phyloP scores from a whole-genome alignment of 1,284 basidiomycete genomes.

The Leccinum pachyderme region DNA sequence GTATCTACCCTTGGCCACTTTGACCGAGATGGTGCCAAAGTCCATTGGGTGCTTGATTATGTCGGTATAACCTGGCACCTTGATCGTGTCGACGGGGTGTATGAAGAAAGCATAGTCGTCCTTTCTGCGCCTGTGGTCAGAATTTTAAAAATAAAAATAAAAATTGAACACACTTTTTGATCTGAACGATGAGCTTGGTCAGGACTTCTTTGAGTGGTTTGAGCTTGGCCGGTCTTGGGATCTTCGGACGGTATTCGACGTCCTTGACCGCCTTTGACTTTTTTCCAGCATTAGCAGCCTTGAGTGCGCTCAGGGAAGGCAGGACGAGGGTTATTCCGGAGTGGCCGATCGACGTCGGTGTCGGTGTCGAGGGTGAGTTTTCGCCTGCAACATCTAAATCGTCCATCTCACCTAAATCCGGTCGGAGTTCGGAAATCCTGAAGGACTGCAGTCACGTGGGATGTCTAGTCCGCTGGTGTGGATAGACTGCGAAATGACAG shows the following conservation, averaged over 20 bases:
- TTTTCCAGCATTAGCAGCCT: slow-evolving; percentile 34
- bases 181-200: slow-evolving; percentile 59
- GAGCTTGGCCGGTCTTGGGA: slow-evolving; percentile 59
- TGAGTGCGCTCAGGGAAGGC: slow-evolving; percentile 39
- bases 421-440: background rate
- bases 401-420: slow-evolving; percentile 21
- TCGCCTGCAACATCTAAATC: slow-evolving; percentile 26
- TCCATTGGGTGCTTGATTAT: slow-evolving; percentile 78
- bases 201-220: slow-evolving; percentile 77
- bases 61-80: slow-evolving; percentile 70
- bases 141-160: background rate
- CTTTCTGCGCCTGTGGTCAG: slow-evolving; percentile 48
- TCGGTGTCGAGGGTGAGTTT: slow-evolving; percentile 15
- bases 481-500: slow-evolving; percentile 91
- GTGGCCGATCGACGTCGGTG: slow-evolving; percentile 10
- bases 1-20: slow-evolving; percentile 65
- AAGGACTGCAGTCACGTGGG: background rate
- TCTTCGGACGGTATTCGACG: slow-evolving; percentile 39
- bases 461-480: slow-evolving; percentile 74
- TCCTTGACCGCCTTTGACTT: slow-evolving; percentile 25
- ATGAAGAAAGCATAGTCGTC: slow-evolving; percentile 87
- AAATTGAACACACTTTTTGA: slow-evolving; percentile 58
- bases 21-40: slow-evolving; percentile 73
- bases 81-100: slow-evolving; percentile 60
- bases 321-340: slow-evolving; percentile 47